These are phyloP conservation scores for Arthrobotrys musiformis DNA, from an alignment of 2,329 filamentous ascomycete species.

Conservation along the genomic window DNA sequence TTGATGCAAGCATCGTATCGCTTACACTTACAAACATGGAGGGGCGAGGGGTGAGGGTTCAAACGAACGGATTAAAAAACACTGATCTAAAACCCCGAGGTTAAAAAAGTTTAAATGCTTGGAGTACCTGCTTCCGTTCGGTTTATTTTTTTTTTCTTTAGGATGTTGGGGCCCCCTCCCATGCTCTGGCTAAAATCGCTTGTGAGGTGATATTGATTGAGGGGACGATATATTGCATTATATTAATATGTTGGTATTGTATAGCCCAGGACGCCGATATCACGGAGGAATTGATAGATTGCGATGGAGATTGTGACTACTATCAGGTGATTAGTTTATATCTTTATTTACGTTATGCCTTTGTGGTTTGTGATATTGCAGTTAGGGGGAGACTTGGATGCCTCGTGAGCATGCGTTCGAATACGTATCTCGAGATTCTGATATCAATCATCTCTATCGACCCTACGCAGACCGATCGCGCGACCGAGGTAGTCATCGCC, in stretches of 20 bases:
- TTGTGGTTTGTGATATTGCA: neutral
- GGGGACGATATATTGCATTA: neutral
- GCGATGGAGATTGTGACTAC: neutral
- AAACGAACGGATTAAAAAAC: neutral
- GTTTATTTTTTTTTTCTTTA: neutral
- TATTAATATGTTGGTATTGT: neutral
- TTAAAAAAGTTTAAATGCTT: slow-evolving; percentile 1
- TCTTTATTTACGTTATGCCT: neutral
- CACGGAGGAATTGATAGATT: neutral
- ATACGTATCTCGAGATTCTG: neutral
- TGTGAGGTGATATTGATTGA: neutral
- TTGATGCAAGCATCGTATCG: neutral
- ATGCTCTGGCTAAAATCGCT: slow-evolving; percentile 11
- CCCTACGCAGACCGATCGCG: neutral
- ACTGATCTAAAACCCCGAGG: slow-evolving; percentile 20
- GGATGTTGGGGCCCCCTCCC: neutral
- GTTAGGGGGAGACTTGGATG: neutral
- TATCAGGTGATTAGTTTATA: slow-evolving; percentile 14
- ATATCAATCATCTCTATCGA: neutral
- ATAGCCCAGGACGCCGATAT: slow-evolving; percentile 10
- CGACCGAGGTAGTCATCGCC: neutral
- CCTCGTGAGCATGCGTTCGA: neutral
- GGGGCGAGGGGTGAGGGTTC: neutral
- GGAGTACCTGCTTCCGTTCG: neutral
- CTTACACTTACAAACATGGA: neutral